Evolutionary conservation across 768 basidiomycete genomes (phyloP), one percentile per base, ranked within the genome.

Genomic region (Hygrophorus russula): DNA sequence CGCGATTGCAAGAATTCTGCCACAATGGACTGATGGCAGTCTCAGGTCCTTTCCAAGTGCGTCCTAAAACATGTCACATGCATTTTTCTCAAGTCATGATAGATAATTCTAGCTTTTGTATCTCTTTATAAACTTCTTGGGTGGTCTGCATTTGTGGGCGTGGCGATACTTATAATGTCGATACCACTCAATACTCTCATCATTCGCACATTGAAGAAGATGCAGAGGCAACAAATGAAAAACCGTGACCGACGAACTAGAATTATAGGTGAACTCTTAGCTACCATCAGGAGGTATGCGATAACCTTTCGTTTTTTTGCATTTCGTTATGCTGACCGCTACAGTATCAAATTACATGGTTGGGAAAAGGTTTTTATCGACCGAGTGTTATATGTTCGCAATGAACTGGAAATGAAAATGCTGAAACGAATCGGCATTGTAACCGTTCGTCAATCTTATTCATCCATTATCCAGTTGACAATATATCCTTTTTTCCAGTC

Each of bases 351-450:
- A 56, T 64, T 92, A 3, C 94, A 94, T 60, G 89, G 85, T 2
- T 98, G 94, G 94, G 94, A 98, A 63, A 76, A 82, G 52, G 83
- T 86, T 3, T 97, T 98, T 56, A 72, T 87, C 20, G 70, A 79
- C 40, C 80, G 79, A 44, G 73, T 98, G 20, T 62, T 81, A n/a
- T 68, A 76, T 15, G 83, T 92, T 2, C 70, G 91, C 34, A 91
- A 93, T 56, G 75, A 87, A 45, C 67, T 79, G 50, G 92, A 94
- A 57, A 59, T 98, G 38, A 78, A 69, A 48, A 80, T 87, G 76
- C 69, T 98, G 30, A 72, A 69, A 45, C 85, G 80, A 57, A 92
- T 97, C 44, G 91, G 89, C 2, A 64, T 94, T 18, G 61, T 72
- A 9, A 79, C 79, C 13, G 80, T 82, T 39, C 46, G 76, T 56